Percentiles rank a stretch among this genome's conserved stretches.
Conservation (phyloP, 805 yeast genomes). For the Tetrapisispora fleetii region DNA sequence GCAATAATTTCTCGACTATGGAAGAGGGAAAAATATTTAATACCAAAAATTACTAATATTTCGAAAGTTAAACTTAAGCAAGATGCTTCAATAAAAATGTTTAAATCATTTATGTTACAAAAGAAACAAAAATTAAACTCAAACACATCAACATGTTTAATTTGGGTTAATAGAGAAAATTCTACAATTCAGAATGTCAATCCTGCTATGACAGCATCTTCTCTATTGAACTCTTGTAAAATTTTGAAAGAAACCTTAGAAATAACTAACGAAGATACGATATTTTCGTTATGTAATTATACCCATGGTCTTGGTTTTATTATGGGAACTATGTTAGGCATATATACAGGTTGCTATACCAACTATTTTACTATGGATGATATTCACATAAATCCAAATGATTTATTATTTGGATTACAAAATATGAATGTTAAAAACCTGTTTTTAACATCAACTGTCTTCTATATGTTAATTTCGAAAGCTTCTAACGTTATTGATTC, state of each 20-base stretch:
- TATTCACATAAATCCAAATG: constrained; percentile 62
- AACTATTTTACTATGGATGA: constrained; percentile 69
- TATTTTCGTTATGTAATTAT: constrained; percentile 81
- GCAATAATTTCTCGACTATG: constrained; percentile 15
- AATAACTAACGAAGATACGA: constrained; percentile 56
- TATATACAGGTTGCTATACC: constrained; percentile 79
- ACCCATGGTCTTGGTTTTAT: constrained; percentile 80
- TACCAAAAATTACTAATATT: constrained; percentile 26
- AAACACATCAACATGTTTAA: constrained; percentile 27
- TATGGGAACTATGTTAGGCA: constrained; percentile 75
- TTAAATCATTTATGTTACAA: constrained; percentile 12
- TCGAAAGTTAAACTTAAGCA: constrained; percentile 25
- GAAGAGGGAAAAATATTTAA: constrained; percentile 15
- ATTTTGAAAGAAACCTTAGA: constrained; percentile 89
- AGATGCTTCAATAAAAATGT: constrained; percentile 12
- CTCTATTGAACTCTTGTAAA: constrained; percentile 70
- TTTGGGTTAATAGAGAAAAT: constrained; percentile 24
- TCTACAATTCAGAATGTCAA: constrained; percentile 20
- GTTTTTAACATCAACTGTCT: constrained; percentile 74
- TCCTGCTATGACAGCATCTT: constrained; percentile 40
- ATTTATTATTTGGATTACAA: constrained; percentile 60
- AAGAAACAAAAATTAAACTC: constrained; percentile 19
- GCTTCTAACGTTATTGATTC: constrained; percentile 39
- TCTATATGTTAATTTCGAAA: constrained; percentile 59
- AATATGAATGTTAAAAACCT: constrained; percentile 77